These are phyloP conservation scores for Cydonia oblonga DNA, from an alignment of 331 rosid species.

Conservation along the genomic window DNA sequence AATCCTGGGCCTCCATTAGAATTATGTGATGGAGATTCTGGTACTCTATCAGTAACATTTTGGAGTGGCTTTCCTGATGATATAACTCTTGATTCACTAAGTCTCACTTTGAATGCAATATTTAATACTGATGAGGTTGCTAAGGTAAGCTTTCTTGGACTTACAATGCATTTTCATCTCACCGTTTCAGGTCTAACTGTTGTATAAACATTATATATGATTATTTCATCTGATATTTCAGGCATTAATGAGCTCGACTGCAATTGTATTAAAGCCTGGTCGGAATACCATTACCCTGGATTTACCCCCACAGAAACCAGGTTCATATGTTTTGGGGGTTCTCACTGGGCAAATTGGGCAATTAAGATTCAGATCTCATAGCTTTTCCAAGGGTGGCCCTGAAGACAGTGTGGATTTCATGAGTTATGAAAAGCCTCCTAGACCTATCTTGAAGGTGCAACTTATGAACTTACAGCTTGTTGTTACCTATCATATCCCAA, in stretches of 20 bases:
- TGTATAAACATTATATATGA: neutral
- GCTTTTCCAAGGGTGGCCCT: conserved; percentile 95
- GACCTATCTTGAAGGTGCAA: conserved; percentile 83
- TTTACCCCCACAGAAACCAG: conserved; percentile 94
- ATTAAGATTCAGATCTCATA: conserved; percentile 84
- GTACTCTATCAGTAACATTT: conserved; percentile 69
- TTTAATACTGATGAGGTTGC: conserved; percentile 82
- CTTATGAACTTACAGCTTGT: neutral
- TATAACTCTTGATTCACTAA: conserved; percentile 86
- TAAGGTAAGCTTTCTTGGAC: conserved; percentile 47
- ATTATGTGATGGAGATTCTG: conserved; percentile 89
- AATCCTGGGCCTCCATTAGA: conserved; percentile 90
- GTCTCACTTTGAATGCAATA: conserved; percentile 81
- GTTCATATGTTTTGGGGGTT: conserved; percentile 96
- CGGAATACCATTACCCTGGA: conserved; percentile 78
- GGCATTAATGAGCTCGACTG: conserved; percentile 71
- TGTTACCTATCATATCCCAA: neutral
- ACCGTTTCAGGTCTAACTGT: conserved; percentile 2
- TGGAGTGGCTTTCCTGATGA: conserved; percentile 99
- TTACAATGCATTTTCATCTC: conserved; percentile 14
- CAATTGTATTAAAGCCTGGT: conserved; percentile 79
- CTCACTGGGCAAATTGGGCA: conserved; percentile 93
- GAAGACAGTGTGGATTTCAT: conserved; percentile 84
- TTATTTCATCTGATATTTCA: conserved; percentile 27
- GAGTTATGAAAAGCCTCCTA: conserved; percentile 95